Conservation (phyloP, 1,284 basidiomycete species). For the Afroboletus lepidellus region DNA sequence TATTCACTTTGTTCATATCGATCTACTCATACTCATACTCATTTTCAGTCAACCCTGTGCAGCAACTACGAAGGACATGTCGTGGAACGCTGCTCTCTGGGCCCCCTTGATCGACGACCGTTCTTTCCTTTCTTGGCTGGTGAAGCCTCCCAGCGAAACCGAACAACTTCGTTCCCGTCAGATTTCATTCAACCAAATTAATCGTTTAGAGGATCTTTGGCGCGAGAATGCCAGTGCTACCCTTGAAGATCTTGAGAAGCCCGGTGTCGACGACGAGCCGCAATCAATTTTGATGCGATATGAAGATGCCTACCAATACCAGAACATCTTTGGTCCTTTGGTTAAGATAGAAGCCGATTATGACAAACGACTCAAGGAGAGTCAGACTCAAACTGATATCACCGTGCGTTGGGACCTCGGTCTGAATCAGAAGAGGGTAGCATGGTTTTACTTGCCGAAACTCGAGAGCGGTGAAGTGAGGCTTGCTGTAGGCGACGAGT, state of each 20-base stretch:
- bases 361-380: slow-evolving; percentile 96
- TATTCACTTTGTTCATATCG: not conserved
- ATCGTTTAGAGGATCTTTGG: slow-evolving; percentile 97
- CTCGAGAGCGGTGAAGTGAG: slow-evolving; percentile 97
- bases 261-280: slow-evolving; percentile 95
- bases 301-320: slow-evolving; percentile 99
- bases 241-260: slow-evolving; percentile 94
- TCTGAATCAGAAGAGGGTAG: slow-evolving; percentile 95
- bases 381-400: slow-evolving; percentile 97
- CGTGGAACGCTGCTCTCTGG: slow-evolving; percentile 98
- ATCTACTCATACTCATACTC: slow-evolving; percentile 5
- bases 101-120: slow-evolving; percentile 98
- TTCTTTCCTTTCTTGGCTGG: slow-evolving; percentile 97
- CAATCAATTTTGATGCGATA: slow-evolving; percentile 88
- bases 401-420: slow-evolving; percentile 97
- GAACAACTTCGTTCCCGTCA: slow-evolving; percentile 95
- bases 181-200: slow-evolving; percentile 96
- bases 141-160: slow-evolving; percentile 94
- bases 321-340: slow-evolving; percentile 97
- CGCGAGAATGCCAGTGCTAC: slow-evolving; percentile 94
- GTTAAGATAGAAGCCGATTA: slow-evolving; percentile 99
- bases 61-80: slow-evolving; percentile 94
- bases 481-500: slow-evolving; percentile 94
- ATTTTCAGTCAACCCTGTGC: slow-evolving; percentile 89
- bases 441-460: slow-evolving; percentile 96